Conservation (phyloP, 108 stramenopile genomes). For the Skeletonema grethae region DNA sequence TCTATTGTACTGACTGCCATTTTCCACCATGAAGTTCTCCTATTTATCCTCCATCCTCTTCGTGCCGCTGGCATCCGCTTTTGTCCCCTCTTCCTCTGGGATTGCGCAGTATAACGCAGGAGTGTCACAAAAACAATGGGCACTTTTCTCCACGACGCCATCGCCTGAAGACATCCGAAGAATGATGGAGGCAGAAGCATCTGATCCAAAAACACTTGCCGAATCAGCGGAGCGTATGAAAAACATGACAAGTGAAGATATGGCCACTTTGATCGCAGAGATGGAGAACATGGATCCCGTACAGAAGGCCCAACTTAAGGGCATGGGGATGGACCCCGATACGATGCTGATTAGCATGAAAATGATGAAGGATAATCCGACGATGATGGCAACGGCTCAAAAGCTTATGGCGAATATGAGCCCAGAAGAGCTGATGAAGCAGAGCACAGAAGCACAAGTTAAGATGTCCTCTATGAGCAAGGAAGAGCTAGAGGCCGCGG, state of each 20-base stretch:
- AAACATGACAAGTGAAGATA: constrained; percentile 66
- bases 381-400: constrained; percentile 63
- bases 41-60: not conserved
- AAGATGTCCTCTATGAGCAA: constrained; percentile 50
- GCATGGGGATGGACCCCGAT: constrained; percentile 85
- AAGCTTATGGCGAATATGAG: constrained; percentile 72
- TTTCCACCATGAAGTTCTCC: constrained; percentile 35
- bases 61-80: constrained; percentile 12
- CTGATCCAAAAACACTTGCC: constrained; percentile 46
- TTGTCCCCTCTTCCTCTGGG: constrained; percentile 2
- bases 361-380: constrained; percentile 76
- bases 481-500: constrained; percentile 41
- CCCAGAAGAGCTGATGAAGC: constrained; percentile 62
- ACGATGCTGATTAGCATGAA: constrained; percentile 76
- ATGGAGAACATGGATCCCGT: constrained; percentile 66
- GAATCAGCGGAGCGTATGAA: constrained; percentile 65
- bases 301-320: constrained; percentile 63
- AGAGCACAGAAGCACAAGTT: constrained; percentile 59
- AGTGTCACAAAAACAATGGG: constrained; percentile 1
- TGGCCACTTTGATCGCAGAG: constrained; percentile 59
- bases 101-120: constrained; percentile 5
- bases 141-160: constrained; percentile 24
- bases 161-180: constrained; percentile 50
- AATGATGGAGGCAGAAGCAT: constrained; percentile 56
- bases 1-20: no score